These are phyloP conservation scores for Trichoderma atrobrunneum DNA, from an alignment of 2,329 filamentous ascomycete genomes.

Conservation along the genomic window DNA sequence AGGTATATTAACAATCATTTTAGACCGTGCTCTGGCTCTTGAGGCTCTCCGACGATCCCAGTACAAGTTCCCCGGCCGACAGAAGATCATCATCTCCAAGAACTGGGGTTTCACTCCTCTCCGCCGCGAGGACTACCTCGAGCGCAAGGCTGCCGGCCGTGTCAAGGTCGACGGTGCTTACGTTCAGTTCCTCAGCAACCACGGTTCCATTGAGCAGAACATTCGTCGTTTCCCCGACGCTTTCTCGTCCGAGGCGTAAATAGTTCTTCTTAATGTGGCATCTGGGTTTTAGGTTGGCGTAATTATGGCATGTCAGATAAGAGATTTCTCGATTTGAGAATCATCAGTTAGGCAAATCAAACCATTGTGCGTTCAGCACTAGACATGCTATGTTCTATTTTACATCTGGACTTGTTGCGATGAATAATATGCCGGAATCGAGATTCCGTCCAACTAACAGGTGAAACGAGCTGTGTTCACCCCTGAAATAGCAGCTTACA, in stretches of 20 bases:
- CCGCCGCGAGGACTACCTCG: conserved; percentile 93
- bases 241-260: conserved; percentile 62
- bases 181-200: conserved; percentile 97
- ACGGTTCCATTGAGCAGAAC: conserved; percentile 82
- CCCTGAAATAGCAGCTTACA: background rate
- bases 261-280: conserved; percentile 34
- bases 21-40: conserved; percentile 86
- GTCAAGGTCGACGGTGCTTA: conserved; percentile 98
- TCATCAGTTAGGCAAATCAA: conserved; percentile 36
- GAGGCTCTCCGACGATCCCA: conserved; percentile 98
- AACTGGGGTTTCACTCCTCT: conserved; percentile 99
- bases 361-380: conserved; percentile 30
- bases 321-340: conserved; percentile 33
- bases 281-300: conserved; percentile 44
- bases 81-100: conserved; percentile 99
- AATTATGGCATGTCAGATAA: conserved; percentile 44
- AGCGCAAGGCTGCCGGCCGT: conserved; percentile 88
- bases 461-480: background rate
- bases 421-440: background rate
- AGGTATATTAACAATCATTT: conserved; percentile 25
- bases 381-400: conserved; percentile 11
- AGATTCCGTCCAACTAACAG: background rate
- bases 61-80: conserved; percentile 99
- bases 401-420: background rate
- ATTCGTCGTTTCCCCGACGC: conserved; percentile 93